Evolutionary conservation across 805 yeast genomes (phyloP), one percentile per base, ranked within the genome.

Genomic region (Jamesozyma gamospora): DNA sequence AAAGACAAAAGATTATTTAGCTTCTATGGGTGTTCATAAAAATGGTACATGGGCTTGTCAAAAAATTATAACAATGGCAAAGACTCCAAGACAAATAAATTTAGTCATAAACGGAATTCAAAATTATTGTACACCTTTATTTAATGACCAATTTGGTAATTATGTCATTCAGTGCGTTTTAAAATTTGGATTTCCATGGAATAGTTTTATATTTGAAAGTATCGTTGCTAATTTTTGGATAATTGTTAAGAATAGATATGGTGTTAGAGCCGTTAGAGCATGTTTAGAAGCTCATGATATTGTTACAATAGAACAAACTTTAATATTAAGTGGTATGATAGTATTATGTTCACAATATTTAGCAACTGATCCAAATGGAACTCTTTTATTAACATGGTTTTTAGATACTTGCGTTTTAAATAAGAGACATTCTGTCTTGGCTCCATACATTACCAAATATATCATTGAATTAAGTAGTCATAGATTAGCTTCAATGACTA

Each of bases 1-100:
- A 52, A 75, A 74, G 47, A 75, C 94, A 31, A 67, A 81, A 4
- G 94, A 88, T 21, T 84, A 72, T 53, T 67, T 92, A 46, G 84
- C 96, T 1, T 94, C 86, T 50, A 81, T 90, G 70, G 92, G 96
- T 51, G 80, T 86, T 41, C 98, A 92, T 65, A 92, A 92, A 56
- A 92, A 92, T 60, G 98, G 98, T 45, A 92, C 98, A 4, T 92
- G 98, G 98, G 97, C 96, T 2, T 94, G 95, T 18, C 98, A 92
- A 62, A 92, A 90, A 62, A 80, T 92, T 61, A 87, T 92, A 50
- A 82, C 78, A 48, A 78, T 79, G 34, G 81, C 86, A 4, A 63
- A 70, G 46, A 77, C 76, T 36, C 77, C 70, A 33, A 70, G 74
- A 36, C 84, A 78, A 51, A 80, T 75, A 58, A 64, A 69, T 50